phyloP scores from a whole-genome alignment of 192 early-diverging fungal species.

The Coemansia sp. region DNA sequence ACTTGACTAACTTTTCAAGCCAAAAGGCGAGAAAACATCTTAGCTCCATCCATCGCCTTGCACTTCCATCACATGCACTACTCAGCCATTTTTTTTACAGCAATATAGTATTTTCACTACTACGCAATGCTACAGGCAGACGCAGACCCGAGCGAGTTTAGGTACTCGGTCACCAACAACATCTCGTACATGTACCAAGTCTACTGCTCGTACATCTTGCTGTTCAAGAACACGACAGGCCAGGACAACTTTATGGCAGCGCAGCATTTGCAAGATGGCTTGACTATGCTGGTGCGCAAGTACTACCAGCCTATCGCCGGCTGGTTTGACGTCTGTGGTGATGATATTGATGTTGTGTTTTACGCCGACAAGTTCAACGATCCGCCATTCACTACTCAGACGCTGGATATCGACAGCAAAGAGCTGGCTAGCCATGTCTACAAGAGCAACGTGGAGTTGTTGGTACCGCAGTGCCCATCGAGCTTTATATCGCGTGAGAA shows the following conservation, averaged over 20 bases:
- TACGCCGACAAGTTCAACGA: conserved; percentile 37
- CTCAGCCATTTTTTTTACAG: background rate
- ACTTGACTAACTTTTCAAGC: background rate
- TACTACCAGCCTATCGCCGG: conserved; percentile 45
- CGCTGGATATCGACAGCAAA: conserved; percentile 21
- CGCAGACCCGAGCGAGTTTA: conserved; percentile 10
- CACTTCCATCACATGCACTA: background rate
- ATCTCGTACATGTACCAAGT: conserved; percentile 53
- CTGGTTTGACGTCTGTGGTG: conserved; percentile 30
- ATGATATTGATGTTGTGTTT: conserved; percentile 40
- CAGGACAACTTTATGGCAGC: conserved; percentile 23
- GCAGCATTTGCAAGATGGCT: conserved; percentile 17
- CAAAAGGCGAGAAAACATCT: background rate
- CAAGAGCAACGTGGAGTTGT: conserved; percentile 34
- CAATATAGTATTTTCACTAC: background rate
- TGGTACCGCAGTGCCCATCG: conserved; percentile 28
- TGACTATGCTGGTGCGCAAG: conserved; percentile 34
- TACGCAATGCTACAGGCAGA: conserved; percentile 8
- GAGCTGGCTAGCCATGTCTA: conserved; percentile 17
- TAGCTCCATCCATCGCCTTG: background rate
- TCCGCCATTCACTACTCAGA: conserved; percentile 39
- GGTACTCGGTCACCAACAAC: conserved; percentile 41
- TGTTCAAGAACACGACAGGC: conserved; percentile 28
- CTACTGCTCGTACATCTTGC: conserved; percentile 51
- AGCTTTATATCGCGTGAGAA: conserved; percentile 17